phyloP scores from a whole-genome alignment of 371 early-diverging fungal genomes.

The Saksenaea oblongispora region DNA sequence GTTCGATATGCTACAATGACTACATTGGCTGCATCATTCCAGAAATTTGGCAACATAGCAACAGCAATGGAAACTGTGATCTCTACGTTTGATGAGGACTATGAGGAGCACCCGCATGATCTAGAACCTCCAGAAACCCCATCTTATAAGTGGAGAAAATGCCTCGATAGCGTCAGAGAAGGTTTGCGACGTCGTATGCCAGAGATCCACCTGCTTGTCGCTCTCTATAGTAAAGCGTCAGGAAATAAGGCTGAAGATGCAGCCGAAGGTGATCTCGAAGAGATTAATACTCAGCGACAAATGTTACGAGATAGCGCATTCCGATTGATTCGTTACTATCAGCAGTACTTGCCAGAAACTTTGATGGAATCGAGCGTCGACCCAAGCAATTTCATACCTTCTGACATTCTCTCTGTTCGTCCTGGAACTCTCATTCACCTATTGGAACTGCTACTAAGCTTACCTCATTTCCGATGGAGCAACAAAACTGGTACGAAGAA shows the following conservation, averaged over 20 bases:
- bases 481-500: conserved; percentile 49
- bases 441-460: conserved; percentile 58
- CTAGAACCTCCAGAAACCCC: background rate
- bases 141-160: conserved; percentile 32
- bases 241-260: conserved; percentile 11
- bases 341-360: conserved; percentile 65
- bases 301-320: conserved; percentile 59
- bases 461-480: conserved; percentile 73
- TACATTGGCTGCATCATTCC: conserved; percentile 59
- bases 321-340: conserved; percentile 68
- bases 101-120: conserved; percentile 1
- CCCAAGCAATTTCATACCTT: conserved; percentile 73
- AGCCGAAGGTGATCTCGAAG: conserved; percentile 16
- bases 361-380: conserved; percentile 75
- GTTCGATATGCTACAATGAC: conserved; percentile 69
- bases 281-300: conserved; percentile 37
- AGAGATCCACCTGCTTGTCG: conserved; percentile 70
- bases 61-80: conserved; percentile 34
- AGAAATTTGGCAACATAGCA: conserved; percentile 60
- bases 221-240: conserved; percentile 44
- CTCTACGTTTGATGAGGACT: conserved; percentile 21
- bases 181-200: conserved; percentile 74
- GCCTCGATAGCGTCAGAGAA: conserved; percentile 43
- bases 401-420: conserved; percentile 57
- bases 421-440: conserved; percentile 60